These are phyloP conservation scores for Cyberlindnera galapagoensis DNA, from an alignment of 805 yeast species.

Conservation along the genomic window DNA sequence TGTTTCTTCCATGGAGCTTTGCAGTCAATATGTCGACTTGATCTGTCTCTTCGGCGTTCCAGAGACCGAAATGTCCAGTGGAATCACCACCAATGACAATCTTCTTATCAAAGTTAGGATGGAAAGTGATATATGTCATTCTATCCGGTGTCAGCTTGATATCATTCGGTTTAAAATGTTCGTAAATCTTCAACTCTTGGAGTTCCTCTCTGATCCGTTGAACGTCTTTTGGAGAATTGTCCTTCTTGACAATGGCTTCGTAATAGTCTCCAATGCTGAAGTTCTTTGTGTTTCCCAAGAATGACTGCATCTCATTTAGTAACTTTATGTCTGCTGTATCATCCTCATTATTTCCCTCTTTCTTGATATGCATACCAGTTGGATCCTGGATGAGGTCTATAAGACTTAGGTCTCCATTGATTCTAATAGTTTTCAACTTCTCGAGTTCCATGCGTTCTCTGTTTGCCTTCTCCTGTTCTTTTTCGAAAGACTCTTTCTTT, in stretches of 20 bases:
- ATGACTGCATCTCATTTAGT: constrained; percentile 25
- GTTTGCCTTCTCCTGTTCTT: constrained; percentile 23
- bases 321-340: constrained; percentile 28
- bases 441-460: constrained; percentile 38
- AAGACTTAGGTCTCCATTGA: constrained; percentile 60
- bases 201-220: constrained; percentile 48
- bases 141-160: constrained; percentile 64
- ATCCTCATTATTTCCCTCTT: constrained; percentile 16
- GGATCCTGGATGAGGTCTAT: constrained; percentile 47
- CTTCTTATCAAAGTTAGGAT: constrained; percentile 60
- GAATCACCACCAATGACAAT: constrained; percentile 85
- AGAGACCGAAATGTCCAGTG: constrained; percentile 77
- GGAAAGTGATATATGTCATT: constrained; percentile 68
- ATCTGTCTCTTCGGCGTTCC: constrained; percentile 56
- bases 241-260: constrained; percentile 39
- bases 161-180: constrained; percentile 58
- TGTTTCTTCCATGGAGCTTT: constrained; percentile 69
- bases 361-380: constrained; percentile 32
- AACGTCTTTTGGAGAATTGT: constrained; percentile 33
- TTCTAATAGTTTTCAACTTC: constrained; percentile 46
- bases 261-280: constrained; percentile 70
- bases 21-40: constrained; percentile 53
- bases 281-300: constrained; percentile 21
- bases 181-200: constrained; percentile 42
- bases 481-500: constrained; percentile 18